Percentiles rank a stretch among this genome's conserved stretches.
phyloP scores from a whole-genome alignment of 1,284 basidiomycete species.

The Sporisorium sorghi region DNA sequence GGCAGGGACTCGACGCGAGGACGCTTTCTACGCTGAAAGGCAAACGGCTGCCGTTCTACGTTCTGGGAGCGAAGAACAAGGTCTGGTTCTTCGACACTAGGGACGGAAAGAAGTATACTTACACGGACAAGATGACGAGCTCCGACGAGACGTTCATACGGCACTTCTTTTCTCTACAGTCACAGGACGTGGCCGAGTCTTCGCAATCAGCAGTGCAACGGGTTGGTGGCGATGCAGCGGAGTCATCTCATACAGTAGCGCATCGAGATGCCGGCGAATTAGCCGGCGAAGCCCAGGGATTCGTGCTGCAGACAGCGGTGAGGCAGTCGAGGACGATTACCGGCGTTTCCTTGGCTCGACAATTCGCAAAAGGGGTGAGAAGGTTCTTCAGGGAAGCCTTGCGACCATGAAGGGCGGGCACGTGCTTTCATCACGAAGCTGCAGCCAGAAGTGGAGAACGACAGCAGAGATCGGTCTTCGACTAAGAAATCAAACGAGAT shows the following conservation, averaged over 20 bases:
- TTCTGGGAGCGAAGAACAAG: neutral
- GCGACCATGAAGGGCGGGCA: neutral
- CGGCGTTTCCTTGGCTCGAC: neutral
- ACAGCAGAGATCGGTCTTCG: neutral
- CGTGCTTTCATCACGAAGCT: neutral
- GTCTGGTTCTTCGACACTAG: constrained; percentile 22
- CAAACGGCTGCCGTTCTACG: constrained; percentile 11
- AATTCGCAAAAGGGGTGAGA: neutral
- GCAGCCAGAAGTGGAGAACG: neutral
- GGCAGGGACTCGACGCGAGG: constrained; percentile 6
- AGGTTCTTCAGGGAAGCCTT: neutral
- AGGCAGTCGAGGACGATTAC: neutral
- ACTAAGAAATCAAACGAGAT: no score
- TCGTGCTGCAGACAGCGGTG: neutral
- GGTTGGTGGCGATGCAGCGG: neutral
- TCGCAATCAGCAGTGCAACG: neutral
- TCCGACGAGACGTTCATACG: constrained; percentile 6
- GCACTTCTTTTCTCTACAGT: neutral
- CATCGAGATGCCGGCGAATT: no score
- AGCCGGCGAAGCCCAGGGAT: neutral
- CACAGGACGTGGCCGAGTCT: neutral
- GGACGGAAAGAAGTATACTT: constrained; percentile 8
- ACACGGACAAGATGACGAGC: constrained; percentile 11
- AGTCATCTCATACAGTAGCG: no score
- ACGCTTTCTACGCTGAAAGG: neutral